Evolutionary conservation across 1,284 basidiomycete species (phyloP), one percentile per base, ranked within the genome.

Genomic region (Stygiomarasmius scandens): DNA sequence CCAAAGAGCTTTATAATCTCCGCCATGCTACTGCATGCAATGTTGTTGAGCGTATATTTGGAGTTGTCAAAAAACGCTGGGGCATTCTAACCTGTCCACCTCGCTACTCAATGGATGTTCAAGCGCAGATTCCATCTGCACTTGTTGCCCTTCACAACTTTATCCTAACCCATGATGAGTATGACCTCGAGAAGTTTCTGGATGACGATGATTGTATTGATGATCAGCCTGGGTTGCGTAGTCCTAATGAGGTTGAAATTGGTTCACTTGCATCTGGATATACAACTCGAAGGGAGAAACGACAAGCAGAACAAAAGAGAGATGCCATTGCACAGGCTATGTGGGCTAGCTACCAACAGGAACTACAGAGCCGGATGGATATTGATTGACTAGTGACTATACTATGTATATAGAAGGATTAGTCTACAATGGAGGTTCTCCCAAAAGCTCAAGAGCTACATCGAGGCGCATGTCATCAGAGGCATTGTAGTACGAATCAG

Each of bases 1-100:
- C 34, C 2, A 32, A 76, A 55, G 71, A 74, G 54, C 60, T 74
- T 1, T 74, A 66, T 60, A 73, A 73, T 55, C 66, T 77, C 10
- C 63, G 66, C 0, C 74, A 78, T 64, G 69, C 74, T 22, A 54
- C 57, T 19, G 59, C 63, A 6, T 63, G 69, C 3, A 78, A 77
- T n/a, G n/a, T n/a, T n/a, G n/a, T n/a, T n/a, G n/a, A n/a, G n/a
- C n/a, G n/a, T n/a, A n/a, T n/a, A n/a, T 78, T 78, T 68, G 74
- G 75, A 36, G 69, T 75, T 12, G 38, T 69, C 57, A 77, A 78
- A 61, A 38, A 63, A 12, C 54, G 63, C 2, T 76, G 69, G 54
- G 20, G 47, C 0, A 60, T 75, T 6, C 51, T 72, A 10, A 51
- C 43, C 12, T 23, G 51, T 29, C 46, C 69, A 2, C 63, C 66